Percentiles rank a stretch among this genome's conserved stretches.
These are phyloP conservation scores for Suaeda aralocaspica DNA, from an alignment of 148 eudicot genomes.

Conservation along the genomic window DNA sequence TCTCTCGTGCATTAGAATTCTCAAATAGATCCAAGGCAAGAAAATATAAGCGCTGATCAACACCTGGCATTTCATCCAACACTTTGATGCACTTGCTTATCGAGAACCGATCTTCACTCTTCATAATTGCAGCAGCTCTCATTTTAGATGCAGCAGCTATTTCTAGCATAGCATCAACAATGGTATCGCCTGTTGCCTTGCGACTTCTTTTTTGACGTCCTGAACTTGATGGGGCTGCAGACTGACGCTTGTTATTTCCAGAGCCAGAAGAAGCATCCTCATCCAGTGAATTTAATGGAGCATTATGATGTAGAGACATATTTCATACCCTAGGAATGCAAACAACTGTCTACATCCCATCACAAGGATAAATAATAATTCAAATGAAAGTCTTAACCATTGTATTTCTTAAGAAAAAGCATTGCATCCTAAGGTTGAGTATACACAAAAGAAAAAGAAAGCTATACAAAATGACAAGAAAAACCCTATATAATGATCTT, in stretches of 20 bases:
- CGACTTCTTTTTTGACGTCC: conserved; percentile 64
- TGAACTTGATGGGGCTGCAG: conserved; percentile 33
- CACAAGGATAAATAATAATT: conserved; percentile 28
- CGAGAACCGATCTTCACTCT: conserved; percentile 58
- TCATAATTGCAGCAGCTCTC: conserved; percentile 63
- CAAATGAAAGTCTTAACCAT: background rate
- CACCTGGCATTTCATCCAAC: conserved; percentile 65
- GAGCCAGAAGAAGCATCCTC: conserved; percentile 76
- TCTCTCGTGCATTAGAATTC: conserved; percentile 54
- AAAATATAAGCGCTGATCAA: conserved; percentile 63
- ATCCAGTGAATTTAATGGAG: conserved; percentile 33
- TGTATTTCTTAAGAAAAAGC: background rate
- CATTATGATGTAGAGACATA: conserved; percentile 58
- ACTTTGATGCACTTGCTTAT: conserved; percentile 69
- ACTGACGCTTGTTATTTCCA: conserved; percentile 50
- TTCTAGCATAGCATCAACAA: conserved; percentile 77
- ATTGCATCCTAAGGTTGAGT: background rate
- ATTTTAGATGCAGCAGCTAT: conserved; percentile 79
- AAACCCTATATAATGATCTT: background rate
- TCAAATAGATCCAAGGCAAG: conserved; percentile 63
- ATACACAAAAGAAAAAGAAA: background rate
- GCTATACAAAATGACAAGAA: background rate
- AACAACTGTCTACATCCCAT: conserved; percentile 37
- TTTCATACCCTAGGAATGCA: conserved; percentile 27
- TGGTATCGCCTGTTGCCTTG: conserved; percentile 70